Conservation (phyloP, 2,329 filamentous ascomycete genomes). For the Fusarium xyrophilum region DNA sequence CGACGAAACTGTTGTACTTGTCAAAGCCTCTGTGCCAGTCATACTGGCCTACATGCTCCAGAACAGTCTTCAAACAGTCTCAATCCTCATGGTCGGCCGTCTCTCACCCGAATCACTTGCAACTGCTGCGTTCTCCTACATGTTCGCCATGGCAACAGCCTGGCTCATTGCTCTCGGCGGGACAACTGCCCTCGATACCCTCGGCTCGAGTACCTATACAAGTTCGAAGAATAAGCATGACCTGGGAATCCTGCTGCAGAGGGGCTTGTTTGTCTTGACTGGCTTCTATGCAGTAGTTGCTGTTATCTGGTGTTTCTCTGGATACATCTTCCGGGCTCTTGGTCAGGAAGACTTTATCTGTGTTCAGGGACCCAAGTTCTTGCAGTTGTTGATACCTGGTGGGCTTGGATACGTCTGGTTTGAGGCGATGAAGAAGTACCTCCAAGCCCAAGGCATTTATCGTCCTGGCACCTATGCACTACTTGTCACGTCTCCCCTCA, state of each 20-base stretch:
- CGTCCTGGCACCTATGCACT: constrained; percentile 83
- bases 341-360: constrained; percentile 83
- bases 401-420: constrained; percentile 89
- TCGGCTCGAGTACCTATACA: constrained; percentile 84
- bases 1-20: constrained; percentile 54
- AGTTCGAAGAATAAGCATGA: constrained; percentile 80
- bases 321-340: constrained; percentile 74
- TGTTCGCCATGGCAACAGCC: constrained; percentile 90
- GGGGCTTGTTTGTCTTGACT: constrained; percentile 74
- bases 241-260: constrained; percentile 78
- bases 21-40: constrained; percentile 75
- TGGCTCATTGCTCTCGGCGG: constrained; percentile 88
- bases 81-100: constrained; percentile 81
- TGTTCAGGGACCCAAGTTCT: constrained; percentile 73
- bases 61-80: constrained; percentile 83
- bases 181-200: constrained; percentile 83
- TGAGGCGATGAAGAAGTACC: constrained; percentile 83
- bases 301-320: constrained; percentile 76
- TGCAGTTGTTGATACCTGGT: constrained; percentile 77
- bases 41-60: constrained; percentile 86
- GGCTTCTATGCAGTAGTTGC: constrained; percentile 76
- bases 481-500: constrained; percentile 81
- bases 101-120: constrained; percentile 81
- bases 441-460: constrained; percentile 91
- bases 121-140: constrained; percentile 85